Conservation (phyloP, 1,284 basidiomycete species). For the Neolentinus lepideus region DNA sequence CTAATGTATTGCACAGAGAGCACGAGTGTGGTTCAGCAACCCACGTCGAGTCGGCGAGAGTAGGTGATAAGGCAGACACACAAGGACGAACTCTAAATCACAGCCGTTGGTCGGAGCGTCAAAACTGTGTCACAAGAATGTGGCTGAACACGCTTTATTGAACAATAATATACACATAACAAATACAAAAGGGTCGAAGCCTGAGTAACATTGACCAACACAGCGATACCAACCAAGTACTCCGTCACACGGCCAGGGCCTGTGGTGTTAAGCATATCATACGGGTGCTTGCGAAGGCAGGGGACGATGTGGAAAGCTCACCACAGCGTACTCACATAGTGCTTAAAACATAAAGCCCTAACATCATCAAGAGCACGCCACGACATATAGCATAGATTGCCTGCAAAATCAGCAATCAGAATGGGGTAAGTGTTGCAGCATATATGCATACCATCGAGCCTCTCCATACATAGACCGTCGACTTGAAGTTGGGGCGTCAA, state of each 20-base stretch:
- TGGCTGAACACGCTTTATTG: slow-evolving; percentile 30
- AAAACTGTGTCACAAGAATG: slow-evolving; percentile 47
- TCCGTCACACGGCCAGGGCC: too few relatives aligned
- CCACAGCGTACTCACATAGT: too few relatives aligned
- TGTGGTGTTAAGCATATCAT: too few relatives aligned
- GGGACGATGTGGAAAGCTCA: not conserved
- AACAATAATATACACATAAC: slow-evolving; percentile 6
- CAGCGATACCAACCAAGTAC: not conserved
- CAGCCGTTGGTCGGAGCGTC: slow-evolving; percentile 46
- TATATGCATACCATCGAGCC: too few relatives aligned
- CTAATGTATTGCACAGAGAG: not conserved
- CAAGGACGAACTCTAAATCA: slow-evolving; percentile 19
- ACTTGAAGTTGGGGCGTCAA: too few relatives aligned
- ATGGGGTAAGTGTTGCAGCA: too few relatives aligned
- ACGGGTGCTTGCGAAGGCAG: not conserved
- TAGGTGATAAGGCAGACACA: slow-evolving; percentile 18
- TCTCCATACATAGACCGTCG: too few relatives aligned
- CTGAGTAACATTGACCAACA: not conserved
- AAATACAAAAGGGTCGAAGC: slow-evolving; percentile 2
- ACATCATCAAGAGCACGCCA: too few relatives aligned
- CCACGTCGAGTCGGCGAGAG: slow-evolving; percentile 3
- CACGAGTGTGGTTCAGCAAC: slow-evolving; percentile 7
- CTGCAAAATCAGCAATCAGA: too few relatives aligned
- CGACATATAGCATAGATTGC: too few relatives aligned
- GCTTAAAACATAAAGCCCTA: too few relatives aligned